Evolutionary conservation across 306 rosid species (phyloP).

Genomic region (Cucumis hystrix): DNA sequence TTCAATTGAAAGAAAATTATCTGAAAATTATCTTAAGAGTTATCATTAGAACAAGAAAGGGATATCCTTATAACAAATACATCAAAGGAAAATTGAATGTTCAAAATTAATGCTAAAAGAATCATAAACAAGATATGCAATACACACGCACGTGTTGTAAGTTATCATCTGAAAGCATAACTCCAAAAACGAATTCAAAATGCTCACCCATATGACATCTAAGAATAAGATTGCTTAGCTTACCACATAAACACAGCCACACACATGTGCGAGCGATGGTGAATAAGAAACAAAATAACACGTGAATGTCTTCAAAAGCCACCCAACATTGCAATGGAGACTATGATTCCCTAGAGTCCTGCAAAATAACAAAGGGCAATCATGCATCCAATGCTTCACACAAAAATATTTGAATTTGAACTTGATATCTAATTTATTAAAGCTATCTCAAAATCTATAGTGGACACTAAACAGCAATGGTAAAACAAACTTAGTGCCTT

Average conservation of each 20-base stretch:
- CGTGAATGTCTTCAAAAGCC: background rate
- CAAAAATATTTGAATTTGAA: background rate
- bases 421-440: background rate
- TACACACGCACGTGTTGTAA: background rate
- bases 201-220: background rate
- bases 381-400: slow-evolving; percentile 4
- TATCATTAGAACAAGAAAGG: background rate
- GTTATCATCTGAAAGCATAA: background rate
- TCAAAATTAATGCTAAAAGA: background rate
- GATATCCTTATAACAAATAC: background rate
- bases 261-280: background rate
- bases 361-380: slow-evolving; percentile 17
- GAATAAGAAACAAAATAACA: background rate
- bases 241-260: background rate
- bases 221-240: background rate
- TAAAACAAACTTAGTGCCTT: background rate
- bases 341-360: slow-evolving; percentile 26
- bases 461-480: background rate
- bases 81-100: background rate
- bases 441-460: background rate
- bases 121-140: background rate
- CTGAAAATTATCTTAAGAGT: background rate
- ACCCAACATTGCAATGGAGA: background rate
- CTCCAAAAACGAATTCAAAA: background rate
- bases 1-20: background rate